Evolutionary conservation across 1,139 yeast species (phyloP), one percentile per base, ranked within the genome.

Genomic region (Taiozyma sp.): DNA sequence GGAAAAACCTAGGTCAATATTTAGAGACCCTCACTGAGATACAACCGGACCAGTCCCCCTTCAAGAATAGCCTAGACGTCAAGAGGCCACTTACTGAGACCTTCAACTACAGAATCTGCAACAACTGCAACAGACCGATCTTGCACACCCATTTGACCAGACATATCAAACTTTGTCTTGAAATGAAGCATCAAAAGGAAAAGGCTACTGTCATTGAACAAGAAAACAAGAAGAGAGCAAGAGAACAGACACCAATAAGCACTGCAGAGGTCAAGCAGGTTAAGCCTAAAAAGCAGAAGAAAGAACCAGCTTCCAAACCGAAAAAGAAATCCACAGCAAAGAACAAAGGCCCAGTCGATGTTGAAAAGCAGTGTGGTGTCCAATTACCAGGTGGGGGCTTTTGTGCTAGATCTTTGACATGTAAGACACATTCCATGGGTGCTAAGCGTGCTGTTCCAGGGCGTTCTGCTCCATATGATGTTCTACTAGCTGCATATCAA

Each of bases 351-450:
- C 89, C 92, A 0, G 96, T 92, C 42, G 96, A 93, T 68, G 96
- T 93, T 44, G 97, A 93, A 66, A 85, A 81, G 58, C 98, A 93
- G 69, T 93, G 99, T 75, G 99, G 99, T 67, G 99, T 93, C 8
- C 89, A 92, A 3, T 71, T 93, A 54, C 91, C 97, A 0, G 86
- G 86, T 56, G 98, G 98, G 12, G 96, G 96, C 0, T 83, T 83
- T 62, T 93, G 99, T 75, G 97, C 97, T 8, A 78, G 99, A 51
- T 90, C 97, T 0, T 75, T 93, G 56, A 93, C 99, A 0, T 93
- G 99, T 76, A 93, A 93, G 66, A 91, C 98, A 0, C 99, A 93
- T 69, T 89, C 97, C 0, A 92, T 93, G 97, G 97, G 97, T 29
- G 96, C 97, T 27, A 93, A 93, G 64, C 80, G 99, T 61, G 93